phyloP scores from a whole-genome alignment of 345 rosid species.

The Erodium maritimum region DNA sequence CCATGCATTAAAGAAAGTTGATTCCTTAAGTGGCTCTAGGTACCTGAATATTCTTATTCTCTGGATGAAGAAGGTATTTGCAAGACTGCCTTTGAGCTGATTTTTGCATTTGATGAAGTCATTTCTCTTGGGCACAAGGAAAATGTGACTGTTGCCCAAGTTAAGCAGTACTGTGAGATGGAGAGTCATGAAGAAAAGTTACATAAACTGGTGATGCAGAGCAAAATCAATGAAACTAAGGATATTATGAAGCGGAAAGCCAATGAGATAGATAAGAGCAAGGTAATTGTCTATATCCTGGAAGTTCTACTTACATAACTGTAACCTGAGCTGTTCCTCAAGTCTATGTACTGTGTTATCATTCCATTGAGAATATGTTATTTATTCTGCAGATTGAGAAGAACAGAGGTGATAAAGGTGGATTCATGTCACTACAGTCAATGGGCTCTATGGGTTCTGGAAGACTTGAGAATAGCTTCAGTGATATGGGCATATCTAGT shows the following conservation, averaged over 20 bases:
- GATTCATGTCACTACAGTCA: slow-evolving; percentile 50
- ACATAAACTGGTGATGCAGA: slow-evolving; percentile 90
- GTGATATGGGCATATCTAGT: slow-evolving; percentile 75
- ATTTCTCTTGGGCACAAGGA: slow-evolving; percentile 99
- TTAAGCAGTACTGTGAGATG: slow-evolving; percentile 99
- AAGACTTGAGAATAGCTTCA: slow-evolving; percentile 73
- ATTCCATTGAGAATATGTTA: slow-evolving; percentile 9
- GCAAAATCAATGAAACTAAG: slow-evolving; percentile 96
- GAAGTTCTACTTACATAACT: not conserved
- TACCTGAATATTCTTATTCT: slow-evolving; percentile 77
- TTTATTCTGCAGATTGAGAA: slow-evolving; percentile 63
- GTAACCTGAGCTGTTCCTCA: not conserved
- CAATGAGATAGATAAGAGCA: slow-evolving; percentile 96
- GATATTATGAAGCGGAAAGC: slow-evolving; percentile 98
- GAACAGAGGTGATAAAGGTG: slow-evolving; percentile 80
- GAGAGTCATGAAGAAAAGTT: slow-evolving; percentile 98
- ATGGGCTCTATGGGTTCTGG: slow-evolving; percentile 81
- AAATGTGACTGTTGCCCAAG: slow-evolving; percentile 88
- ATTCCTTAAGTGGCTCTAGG: slow-evolving; percentile 55
- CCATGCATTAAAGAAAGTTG: not conserved
- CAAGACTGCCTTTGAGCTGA: slow-evolving; percentile 81
- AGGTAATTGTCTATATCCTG: slow-evolving; percentile 34
- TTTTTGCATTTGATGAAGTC: slow-evolving; percentile 96
- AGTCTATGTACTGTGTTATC: slow-evolving; percentile 3
- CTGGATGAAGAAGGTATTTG: slow-evolving; percentile 91